These are phyloP conservation scores for Cruciata laevipes DNA, from an alignment of 257 asterid genomes.

Conservation along the genomic window DNA sequence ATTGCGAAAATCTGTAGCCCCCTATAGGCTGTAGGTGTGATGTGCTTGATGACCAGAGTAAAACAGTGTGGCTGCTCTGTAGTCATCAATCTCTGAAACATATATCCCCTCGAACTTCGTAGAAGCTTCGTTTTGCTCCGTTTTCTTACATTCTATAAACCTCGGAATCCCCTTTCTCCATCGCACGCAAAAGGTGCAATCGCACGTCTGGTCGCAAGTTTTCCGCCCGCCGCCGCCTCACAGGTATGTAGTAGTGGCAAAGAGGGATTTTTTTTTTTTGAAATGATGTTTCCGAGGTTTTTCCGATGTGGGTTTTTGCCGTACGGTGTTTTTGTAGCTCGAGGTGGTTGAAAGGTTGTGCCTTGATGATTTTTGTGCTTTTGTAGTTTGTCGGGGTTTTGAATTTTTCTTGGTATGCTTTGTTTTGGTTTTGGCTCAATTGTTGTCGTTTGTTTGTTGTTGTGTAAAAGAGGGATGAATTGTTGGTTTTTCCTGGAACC, in stretches of 20 bases:
- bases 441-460: too few relatives aligned
- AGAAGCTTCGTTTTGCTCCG: slow-evolving; percentile 2
- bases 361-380: not conserved
- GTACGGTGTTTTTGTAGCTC: not conserved
- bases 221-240: not conserved
- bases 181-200: not conserved
- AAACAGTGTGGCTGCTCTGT: slow-evolving; percentile 5
- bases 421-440: not conserved
- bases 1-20: not conserved
- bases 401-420: not conserved
- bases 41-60: not conserved
- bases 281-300: not conserved
- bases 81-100: not conserved
- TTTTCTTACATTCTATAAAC: not conserved
- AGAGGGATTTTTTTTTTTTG: not conserved
- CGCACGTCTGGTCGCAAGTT: not conserved
- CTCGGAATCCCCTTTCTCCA: not conserved
- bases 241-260: not conserved
- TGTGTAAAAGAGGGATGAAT: too few relatives aligned
- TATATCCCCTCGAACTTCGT: not conserved
- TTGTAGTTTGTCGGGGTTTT: not conserved
- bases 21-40: too few relatives aligned
- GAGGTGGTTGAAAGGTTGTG: not conserved
- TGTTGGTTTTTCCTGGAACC: too few relatives aligned
- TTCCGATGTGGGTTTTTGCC: not conserved